Evolutionary conservation across 148 eudicot genomes (phyloP), one percentile per base, ranked within the genome.

Genomic region (Chenopodium berlandieri): DNA sequence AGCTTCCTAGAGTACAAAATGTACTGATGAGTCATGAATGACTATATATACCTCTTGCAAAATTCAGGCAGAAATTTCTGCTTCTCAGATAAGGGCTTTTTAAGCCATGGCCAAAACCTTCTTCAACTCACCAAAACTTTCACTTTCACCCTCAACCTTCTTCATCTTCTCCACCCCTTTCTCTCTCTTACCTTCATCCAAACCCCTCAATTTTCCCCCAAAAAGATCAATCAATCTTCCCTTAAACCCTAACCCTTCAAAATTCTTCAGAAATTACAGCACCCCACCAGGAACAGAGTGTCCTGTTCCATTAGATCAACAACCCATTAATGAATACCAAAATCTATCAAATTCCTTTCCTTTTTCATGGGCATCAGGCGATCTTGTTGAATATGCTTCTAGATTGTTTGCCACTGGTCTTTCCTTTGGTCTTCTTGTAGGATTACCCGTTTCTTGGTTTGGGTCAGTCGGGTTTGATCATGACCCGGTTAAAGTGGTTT

Each of bases 271-370:
- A 62, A 88, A 88, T 66, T 83, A 80, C 78, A 80, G 83, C 78
- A 80, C 85, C 76, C 86, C 91, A 34, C 80, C 91, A 31, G 87
- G 88, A 77, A 87, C 91, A 40, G 90, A 85, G 46, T 95, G 98
- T 83, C 98, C 98, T 2, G 98, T 96, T 6, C 99, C 99, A 19
- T 78, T 77, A 7, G 93, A 92, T 23, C 99, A 96, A 73, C 98
- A 91, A 73, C 99, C 99, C 78, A 80, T 96, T 3, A 94, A 87
- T 81, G 99, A 96, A 81, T 96, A 89, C 92, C 93, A 91, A 75
- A 79, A 82, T 48, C 85, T 96, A 25, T 90, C 98, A 71, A 79
- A 78, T 1, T 96, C 98, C 54, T 85, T 91, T 54, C 97, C 94
- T 3, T 96, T 93, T 79, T 91, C 93, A 0, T 96, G 97, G 99